These are phyloP conservation scores for Prunus campanulata DNA, from an alignment of 306 rosid genomes.

Conservation along the genomic window DNA sequence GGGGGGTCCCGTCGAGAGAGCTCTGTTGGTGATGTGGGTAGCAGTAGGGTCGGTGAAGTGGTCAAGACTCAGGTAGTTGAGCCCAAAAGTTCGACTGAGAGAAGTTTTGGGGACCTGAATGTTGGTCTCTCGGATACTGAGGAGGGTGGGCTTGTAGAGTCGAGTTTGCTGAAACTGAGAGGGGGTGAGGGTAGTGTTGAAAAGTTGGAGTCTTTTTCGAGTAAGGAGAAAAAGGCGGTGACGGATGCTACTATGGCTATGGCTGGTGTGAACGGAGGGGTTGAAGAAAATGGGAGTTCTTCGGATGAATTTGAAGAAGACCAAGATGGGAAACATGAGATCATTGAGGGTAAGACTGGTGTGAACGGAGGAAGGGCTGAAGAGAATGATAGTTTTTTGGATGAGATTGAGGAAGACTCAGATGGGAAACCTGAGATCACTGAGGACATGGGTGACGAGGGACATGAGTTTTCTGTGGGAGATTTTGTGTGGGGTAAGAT, in stretches of 20 bases:
- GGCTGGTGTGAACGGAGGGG: slow-evolving; percentile 8
- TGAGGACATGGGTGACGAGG: slow-evolving; percentile 39
- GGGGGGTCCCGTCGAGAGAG: slow-evolving; percentile 13
- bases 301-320: neutral
- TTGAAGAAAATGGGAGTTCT: slow-evolving; percentile 4
- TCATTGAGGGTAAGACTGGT: neutral
- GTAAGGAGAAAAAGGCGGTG: slow-evolving; percentile 13
- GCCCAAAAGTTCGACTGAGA: slow-evolving; percentile 21
- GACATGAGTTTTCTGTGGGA: slow-evolving; percentile 42
- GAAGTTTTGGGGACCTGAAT: slow-evolving; percentile 15
- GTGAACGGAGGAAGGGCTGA: slow-evolving; percentile 3
- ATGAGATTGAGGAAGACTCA: slow-evolving; percentile 20
- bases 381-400: slow-evolving; percentile 14
- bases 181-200: slow-evolving; percentile 16
- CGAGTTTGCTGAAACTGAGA: slow-evolving; percentile 39
- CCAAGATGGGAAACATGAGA: neutral
- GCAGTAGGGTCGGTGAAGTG: neutral
- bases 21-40: slow-evolving; percentile 20
- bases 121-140: slow-evolving; percentile 11
- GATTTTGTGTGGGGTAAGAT: slow-evolving; percentile 85
- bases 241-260: neutral
- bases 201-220: slow-evolving; percentile 22
- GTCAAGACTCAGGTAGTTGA: slow-evolving; percentile 14
- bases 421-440: slow-evolving; percentile 23
- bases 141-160: slow-evolving; percentile 32